Base-by-base conservation (phyloP, 2,329 filamentous ascomycete species). In the Cladosporium sphaerospermum region DNA sequence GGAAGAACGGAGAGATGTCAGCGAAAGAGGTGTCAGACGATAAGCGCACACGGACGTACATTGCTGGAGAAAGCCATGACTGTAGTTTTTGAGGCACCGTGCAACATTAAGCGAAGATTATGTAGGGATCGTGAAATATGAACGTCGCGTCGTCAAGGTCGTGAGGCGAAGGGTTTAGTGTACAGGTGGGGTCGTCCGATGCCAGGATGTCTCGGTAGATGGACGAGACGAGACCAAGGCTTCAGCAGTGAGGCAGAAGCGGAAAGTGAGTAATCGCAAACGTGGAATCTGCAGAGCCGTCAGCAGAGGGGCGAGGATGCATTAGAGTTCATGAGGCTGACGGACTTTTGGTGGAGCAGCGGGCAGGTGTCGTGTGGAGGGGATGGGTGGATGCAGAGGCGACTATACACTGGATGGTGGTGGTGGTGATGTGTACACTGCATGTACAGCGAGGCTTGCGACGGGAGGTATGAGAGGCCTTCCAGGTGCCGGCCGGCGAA, bases 91-190 rank as follows among this genome's bases (percentile, higher is more conserved):
- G 54, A 52, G 53, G 56, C 56, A 60, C 56, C 61, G 58, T 60
- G 59, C 56, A 59, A 61, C 58, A 64, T 62, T 63, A 59, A 58
- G 58, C 57, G 59, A 28, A 53, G 60, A 55, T 53, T 63, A 61
- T 63, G 62, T 61, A 57, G 56, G 54, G 54, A 55, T 59, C 55
- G 48, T 53, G 52, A 54, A 55, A 58, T 61, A 37, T 58, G 54
- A 58, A 57, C 53, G 53, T 53, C 52, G 54, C 46, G 58, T 56
- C 56, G 59, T 62, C 16, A 49, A 40, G 43, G 53, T 56, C 52
- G 57, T 55, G 32, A 56, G 36, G 52, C 9, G 40, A 28, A 37
- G 11, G 37, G 39, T 50, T n/a, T 43, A 43, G 34, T 54, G 52
- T 52, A 56, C 45, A 50, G 18, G 18, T 36, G 44, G 32, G 18